Evolutionary conservation across 805 yeast species (phyloP), one percentile per base, ranked within the genome.

Genomic region (Metschnikowia orientalis): DNA sequence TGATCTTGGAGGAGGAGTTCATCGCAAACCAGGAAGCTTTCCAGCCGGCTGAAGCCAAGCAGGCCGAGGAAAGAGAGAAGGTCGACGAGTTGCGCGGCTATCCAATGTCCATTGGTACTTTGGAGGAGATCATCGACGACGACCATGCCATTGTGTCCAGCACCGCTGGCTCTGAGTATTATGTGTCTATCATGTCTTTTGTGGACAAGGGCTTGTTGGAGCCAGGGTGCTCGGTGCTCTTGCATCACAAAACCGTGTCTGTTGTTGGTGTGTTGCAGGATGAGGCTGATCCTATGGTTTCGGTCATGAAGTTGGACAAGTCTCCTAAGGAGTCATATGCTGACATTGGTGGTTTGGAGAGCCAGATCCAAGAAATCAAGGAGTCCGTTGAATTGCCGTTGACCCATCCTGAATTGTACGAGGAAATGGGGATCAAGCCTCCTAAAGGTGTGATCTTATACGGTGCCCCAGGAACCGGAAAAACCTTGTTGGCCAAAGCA

Each of bases 401-500:
- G 43, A 88, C 96, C 9, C 97, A 90, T 61, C 97, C 97, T 1
- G 97, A 90, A 59, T 68, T 90, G 50, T 90, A 89, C 61, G 96
- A 92, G 65, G 97, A 89, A 61, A 89, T 90, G 97, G 97, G 97
- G 51, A 90, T 90, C 53, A 88, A 89, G 54, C 97, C 97, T 8
- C 97, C 97, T 33, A 90, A 90, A 66, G 97, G 97, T 66, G 97
- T 90, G 32, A 89, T 90, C 49, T 70, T 90, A 38, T 90, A 90
- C 56, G 97, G 97, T 53, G 94, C 97, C 0, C 97, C 97, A 21
- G 97, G 97, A 61, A 90, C 97, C 3, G 97, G 97, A 50, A 90
- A 90, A 60, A 90, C 97, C 1, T 67, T 90, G 38, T 71, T 90
- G 48, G 97, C 97, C 9, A 90, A 89, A 60, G 98, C 98, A 0